Evolutionary conservation across 1,139 yeast genomes (phyloP).

Genomic region (Protomyces inundatus): DNA sequence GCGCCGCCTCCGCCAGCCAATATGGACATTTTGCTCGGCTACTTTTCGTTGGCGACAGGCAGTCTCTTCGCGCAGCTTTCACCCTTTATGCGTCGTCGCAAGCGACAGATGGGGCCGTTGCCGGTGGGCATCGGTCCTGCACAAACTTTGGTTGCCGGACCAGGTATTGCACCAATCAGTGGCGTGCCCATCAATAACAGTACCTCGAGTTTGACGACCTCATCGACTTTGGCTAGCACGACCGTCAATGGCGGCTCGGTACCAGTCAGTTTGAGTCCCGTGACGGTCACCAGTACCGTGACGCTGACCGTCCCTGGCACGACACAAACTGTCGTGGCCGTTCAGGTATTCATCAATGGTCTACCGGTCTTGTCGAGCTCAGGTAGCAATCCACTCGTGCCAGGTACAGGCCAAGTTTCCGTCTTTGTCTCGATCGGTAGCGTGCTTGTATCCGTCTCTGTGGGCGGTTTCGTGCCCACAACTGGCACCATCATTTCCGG

Average conservation of each 20-base stretch:
- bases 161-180: not conserved
- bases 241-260: not conserved
- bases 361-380: not conserved
- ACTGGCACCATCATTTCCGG: not conserved
- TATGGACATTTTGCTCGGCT: not conserved
- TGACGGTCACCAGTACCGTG: not conserved
- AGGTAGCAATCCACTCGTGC: not conserved
- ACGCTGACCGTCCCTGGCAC: not conserved
- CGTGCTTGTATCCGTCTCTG: not conserved
- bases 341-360: not conserved
- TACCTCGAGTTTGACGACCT: not conserved
- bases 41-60: not conserved
- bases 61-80: not conserved
- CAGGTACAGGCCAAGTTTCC: not conserved
- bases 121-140: not conserved
- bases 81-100: not conserved
- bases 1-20: not conserved
- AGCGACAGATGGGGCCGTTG: not conserved
- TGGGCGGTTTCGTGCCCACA: not conserved
- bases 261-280: not conserved
- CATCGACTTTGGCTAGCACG: not conserved
- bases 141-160: not conserved
- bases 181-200: not conserved
- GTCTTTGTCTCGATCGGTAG: not conserved
- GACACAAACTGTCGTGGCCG: not conserved